Evolutionary conservation across 176 grass and related monocot species (phyloP).

Genomic region (Chloris gayana): DNA sequence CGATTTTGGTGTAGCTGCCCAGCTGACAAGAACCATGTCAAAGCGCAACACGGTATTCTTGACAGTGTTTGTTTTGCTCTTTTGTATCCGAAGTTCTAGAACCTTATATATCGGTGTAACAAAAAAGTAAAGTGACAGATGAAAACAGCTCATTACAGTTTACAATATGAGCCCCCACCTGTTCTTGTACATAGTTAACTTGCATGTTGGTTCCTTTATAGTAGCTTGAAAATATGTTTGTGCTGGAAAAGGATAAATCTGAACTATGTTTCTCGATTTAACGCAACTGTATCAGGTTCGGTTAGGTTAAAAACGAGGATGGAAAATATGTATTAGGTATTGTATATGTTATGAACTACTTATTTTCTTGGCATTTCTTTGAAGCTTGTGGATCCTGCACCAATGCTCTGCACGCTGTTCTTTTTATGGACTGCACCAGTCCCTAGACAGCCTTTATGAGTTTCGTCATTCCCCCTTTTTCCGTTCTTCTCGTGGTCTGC

Average conservation of each 20-base stretch:
- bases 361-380: slow-evolving; percentile 11
- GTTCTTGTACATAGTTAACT: slow-evolving; percentile 30
- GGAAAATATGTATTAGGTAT: background rate
- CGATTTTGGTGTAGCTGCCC: slow-evolving; percentile 98
- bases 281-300: slow-evolving; percentile 11
- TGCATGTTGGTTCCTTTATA: background rate
- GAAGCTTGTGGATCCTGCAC: background rate
- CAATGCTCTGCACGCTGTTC: background rate
- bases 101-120: slow-evolving; percentile 1
- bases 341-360: background rate
- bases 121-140: slow-evolving; percentile 18
- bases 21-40: slow-evolving; percentile 99
- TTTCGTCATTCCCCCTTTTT: background rate
- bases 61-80: slow-evolving; percentile 33
- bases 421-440: background rate
- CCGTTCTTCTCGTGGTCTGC: background rate
- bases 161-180: slow-evolving; percentile 11
- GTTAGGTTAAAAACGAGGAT: slow-evolving; percentile 16
- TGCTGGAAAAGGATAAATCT: slow-evolving; percentile 31
- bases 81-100: slow-evolving; percentile 30
- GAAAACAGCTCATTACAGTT: slow-evolving; percentile 18
- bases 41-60: slow-evolving; percentile 96
- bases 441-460: background rate
- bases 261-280: background rate
- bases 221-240: background rate